Evolutionary conservation across 257 asterid species (phyloP).

Genomic region (Penstemon barbatus): DNA sequence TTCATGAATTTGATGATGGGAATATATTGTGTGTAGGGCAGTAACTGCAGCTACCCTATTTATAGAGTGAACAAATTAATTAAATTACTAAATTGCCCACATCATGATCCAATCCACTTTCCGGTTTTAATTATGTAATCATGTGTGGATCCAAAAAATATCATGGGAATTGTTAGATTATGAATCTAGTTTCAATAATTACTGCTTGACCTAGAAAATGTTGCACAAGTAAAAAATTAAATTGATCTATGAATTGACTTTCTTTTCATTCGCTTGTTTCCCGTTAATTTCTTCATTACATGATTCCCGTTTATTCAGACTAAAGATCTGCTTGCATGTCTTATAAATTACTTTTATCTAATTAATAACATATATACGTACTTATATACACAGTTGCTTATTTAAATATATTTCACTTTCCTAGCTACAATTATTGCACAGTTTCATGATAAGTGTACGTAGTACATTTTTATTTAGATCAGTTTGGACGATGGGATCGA

Average conservation of each 20-base stretch:
- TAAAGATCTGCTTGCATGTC: background rate
- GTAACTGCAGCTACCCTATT: conserved; percentile 18
- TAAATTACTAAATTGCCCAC: no score
- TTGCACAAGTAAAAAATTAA: background rate
- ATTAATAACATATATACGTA: background rate
- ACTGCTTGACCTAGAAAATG: background rate
- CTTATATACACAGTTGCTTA: no score
- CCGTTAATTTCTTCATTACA: background rate
- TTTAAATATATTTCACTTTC: no score
- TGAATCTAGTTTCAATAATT: background rate
- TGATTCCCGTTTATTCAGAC: background rate
- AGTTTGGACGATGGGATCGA: no score
- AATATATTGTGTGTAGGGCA: conserved; percentile 8
- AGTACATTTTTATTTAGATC: no score
- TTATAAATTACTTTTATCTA: no score
- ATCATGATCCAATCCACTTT: no score
- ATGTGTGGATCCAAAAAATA: no score
- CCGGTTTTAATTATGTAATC: no score
- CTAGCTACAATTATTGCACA: no score
- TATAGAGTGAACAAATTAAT: conserved; percentile 29
- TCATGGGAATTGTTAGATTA: no score
- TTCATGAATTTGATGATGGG: background rate
- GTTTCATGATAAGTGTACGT: no score
- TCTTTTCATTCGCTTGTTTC: background rate
- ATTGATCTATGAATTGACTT: background rate